Evolutionary conservation across 768 basidiomycete species (phyloP).

Genomic region (Coprinopsis sp.): DNA sequence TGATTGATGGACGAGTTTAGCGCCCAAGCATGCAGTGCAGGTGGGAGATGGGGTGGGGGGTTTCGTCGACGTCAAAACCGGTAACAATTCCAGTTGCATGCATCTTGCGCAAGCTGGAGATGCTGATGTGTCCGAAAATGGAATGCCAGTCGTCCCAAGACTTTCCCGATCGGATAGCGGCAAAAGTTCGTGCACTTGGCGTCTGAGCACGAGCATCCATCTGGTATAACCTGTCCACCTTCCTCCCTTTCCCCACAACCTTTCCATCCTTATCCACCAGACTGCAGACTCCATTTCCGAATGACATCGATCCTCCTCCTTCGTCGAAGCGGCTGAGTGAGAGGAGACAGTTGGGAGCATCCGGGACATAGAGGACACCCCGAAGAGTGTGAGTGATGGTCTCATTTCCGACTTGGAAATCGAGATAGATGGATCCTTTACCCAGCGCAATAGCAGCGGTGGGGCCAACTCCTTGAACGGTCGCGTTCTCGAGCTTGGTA

Average conservation of each 20-base stretch:
- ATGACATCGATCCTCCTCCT: background rate
- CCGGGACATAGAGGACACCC: conserved; percentile 2
- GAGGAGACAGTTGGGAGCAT: conserved; percentile 2
- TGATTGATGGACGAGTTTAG: conserved; percentile 23
- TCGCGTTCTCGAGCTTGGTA: background rate
- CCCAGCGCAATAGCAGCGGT: background rate
- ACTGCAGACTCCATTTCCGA: background rate
- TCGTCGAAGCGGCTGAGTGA: conserved; percentile 6
- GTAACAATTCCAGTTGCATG: background rate
- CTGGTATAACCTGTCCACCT: conserved; percentile 5
- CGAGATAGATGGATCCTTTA: background rate
- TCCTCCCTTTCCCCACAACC: conserved; percentile 1
- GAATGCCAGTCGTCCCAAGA: conserved; percentile 1
- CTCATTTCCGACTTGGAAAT: background rate
- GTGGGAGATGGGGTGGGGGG: conserved; percentile 8
- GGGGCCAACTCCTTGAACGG: conserved; percentile 4
- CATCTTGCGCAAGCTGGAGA: conserved; percentile 2
- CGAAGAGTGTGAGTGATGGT: background rate
- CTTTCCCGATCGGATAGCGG: background rate
- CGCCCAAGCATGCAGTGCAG: conserved; percentile 26
- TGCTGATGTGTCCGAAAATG: conserved; percentile 3
- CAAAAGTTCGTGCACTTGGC: background rate
- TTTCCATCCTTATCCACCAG: conserved; percentile 2
- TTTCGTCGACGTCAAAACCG: conserved; percentile 6
- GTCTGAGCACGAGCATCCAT: conserved; percentile 2